These are phyloP conservation scores for Leptographium flavum DNA, from an alignment of 2,329 filamentous ascomycete species.

Conservation along the genomic window DNA sequence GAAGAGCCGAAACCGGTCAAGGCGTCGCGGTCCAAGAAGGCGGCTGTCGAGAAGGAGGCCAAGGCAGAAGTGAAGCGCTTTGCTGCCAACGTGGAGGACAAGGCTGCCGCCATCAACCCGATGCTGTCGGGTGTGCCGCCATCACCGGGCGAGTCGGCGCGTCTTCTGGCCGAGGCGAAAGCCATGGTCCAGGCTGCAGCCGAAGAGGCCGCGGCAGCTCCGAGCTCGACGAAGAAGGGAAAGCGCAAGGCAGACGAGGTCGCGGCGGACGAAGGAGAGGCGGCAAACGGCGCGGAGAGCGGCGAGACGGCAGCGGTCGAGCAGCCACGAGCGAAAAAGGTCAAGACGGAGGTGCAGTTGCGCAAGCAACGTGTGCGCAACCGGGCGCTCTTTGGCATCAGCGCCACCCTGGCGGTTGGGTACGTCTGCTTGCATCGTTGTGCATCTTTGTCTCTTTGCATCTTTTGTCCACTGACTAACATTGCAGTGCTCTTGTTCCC, in stretches of 20 bases:
- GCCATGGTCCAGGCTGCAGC: constrained; percentile 57
- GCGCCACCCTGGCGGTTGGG: constrained; percentile 79
- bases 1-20: constrained; percentile 1
- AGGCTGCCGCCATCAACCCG: constrained; percentile 63
- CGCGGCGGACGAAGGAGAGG: constrained; percentile 46
- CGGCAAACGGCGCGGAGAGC: constrained; percentile 29
- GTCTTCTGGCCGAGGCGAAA: constrained; percentile 76
- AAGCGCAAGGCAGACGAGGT: constrained; percentile 68
- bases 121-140: constrained; percentile 55
- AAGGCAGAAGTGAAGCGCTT: constrained; percentile 48
- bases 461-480: neutral
- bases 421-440: too few relatives aligned
- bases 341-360: constrained; percentile 66
- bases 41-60: constrained; percentile 25
- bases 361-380: constrained; percentile 77
- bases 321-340: constrained; percentile 45
- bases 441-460: too few relatives aligned
- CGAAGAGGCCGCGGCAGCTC: constrained; percentile 22
- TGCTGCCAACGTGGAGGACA: constrained; percentile 33
- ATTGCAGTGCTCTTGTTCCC: constrained; percentile 15
- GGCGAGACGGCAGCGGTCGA: constrained; percentile 15
- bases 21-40: constrained; percentile 1
- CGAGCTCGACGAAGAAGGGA: constrained; percentile 30
- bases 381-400: constrained; percentile 73
- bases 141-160: constrained; percentile 60